Evolutionary conservation across 371 early-diverging fungal genomes (phyloP).

Genomic region (Haplosporangium sp.): DNA sequence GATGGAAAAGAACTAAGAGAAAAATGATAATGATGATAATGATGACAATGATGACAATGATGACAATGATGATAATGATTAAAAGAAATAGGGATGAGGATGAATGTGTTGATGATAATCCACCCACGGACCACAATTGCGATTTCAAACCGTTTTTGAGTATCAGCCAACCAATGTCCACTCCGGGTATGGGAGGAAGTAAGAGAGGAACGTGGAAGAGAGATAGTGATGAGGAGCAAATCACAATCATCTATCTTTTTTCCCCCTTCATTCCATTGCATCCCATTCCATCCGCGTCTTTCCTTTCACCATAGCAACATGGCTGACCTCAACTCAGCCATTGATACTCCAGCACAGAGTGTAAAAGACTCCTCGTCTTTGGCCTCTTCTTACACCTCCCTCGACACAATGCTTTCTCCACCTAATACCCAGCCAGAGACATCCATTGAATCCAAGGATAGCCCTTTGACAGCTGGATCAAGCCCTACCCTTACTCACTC

Average conservation of each 20-base stretch:
- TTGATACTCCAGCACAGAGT: conserved; percentile 2
- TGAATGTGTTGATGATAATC: not conserved
- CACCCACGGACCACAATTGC: conserved; percentile 11
- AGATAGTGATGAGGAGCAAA: not conserved
- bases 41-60: not conserved
- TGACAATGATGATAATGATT: not conserved
- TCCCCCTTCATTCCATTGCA: not conserved
- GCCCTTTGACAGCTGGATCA: conserved; percentile 5
- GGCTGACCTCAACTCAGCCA: not conserved
- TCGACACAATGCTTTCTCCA: not conserved
- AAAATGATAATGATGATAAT: not conserved
- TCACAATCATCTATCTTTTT: not conserved
- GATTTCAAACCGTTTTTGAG: conserved; percentile 24
- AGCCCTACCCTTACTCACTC: not conserved
- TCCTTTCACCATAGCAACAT: not conserved
- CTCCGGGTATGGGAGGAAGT: conserved; percentile 1
- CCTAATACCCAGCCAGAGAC: not conserved
- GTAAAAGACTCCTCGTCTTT: not conserved
- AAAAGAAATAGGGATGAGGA: too few relatives aligned
- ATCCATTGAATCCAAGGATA: not conserved
- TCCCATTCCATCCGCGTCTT: conserved; percentile 1
- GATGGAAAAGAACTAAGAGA: too few relatives aligned
- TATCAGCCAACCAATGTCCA: conserved; percentile 24
- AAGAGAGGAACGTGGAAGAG: too few relatives aligned
- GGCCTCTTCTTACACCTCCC: not conserved